These are phyloP conservation scores for Balansia obtecta DNA, from an alignment of 2,329 filamentous ascomycete species.

Conservation along the genomic window DNA sequence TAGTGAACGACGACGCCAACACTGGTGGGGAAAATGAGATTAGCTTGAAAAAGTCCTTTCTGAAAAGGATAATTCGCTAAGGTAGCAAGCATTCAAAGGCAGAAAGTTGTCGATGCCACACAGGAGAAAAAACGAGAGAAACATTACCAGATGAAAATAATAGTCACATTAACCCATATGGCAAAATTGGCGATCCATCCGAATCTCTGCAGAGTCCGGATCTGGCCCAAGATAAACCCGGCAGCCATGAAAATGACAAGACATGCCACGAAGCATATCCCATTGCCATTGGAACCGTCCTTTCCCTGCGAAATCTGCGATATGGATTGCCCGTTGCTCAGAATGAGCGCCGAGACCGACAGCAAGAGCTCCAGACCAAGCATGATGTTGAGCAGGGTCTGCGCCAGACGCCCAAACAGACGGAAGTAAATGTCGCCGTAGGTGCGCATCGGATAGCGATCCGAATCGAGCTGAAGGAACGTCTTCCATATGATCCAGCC, in stretches of 20 bases:
- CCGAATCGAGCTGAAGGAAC: constrained; percentile 32
- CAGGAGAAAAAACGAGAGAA: background rate
- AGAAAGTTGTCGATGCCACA: no score
- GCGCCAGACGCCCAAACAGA: constrained; percentile 28
- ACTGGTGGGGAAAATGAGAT: constrained; percentile 12
- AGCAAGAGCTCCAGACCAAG: constrained; percentile 36
- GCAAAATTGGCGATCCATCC: constrained; percentile 43
- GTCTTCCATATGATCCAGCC: constrained; percentile 31
- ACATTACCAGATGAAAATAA: constrained; percentile 32
- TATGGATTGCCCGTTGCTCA: constrained; percentile 40
- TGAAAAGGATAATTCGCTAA: background rate
- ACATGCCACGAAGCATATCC: constrained; percentile 39
- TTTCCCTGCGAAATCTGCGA: constrained; percentile 33
- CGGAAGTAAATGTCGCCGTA: constrained; percentile 36
- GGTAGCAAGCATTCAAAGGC: no score
- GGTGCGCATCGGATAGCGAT: constrained; percentile 30
- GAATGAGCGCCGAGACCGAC: constrained; percentile 37
- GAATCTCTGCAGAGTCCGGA: constrained; percentile 39
- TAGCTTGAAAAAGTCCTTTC: background rate
- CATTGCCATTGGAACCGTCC: constrained; percentile 12
- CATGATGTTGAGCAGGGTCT: constrained; percentile 32
- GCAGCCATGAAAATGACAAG: constrained; percentile 34
- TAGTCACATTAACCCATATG: constrained; percentile 42
- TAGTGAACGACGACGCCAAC: constrained; percentile 39
- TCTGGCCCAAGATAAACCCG: constrained; percentile 41